These are phyloP conservation scores for Fusarium verticillioides DNA, from an alignment of 2,329 filamentous ascomycete genomes.

Conservation along the genomic window DNA sequence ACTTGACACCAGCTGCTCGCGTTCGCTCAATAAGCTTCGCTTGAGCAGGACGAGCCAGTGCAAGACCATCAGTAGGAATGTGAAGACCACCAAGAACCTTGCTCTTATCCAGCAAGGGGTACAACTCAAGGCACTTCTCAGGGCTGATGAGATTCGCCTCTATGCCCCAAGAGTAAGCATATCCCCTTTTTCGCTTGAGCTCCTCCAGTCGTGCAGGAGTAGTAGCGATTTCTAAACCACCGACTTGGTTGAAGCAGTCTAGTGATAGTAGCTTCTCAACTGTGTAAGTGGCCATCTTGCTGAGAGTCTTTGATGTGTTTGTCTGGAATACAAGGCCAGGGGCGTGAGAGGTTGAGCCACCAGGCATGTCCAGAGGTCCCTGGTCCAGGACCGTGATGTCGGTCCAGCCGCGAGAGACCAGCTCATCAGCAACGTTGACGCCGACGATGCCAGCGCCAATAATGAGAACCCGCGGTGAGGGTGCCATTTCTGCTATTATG, in stretches of 20 bases:
- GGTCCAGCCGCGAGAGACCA: slow-evolving; percentile 69
- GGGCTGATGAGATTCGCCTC: slow-evolving; percentile 62
- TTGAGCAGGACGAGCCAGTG: slow-evolving; percentile 69
- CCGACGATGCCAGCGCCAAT: slow-evolving; percentile 74
- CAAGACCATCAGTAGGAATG: slow-evolving; percentile 70
- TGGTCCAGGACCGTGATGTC: slow-evolving; percentile 74
- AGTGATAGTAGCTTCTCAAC: slow-evolving; percentile 68
- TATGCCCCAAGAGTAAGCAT: slow-evolving; percentile 70
- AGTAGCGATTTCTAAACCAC: slow-evolving; percentile 71
- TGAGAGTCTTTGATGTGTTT: slow-evolving; percentile 67
- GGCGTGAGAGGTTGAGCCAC: slow-evolving; percentile 73
- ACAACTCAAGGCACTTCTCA: slow-evolving; percentile 63
- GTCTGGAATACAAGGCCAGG: slow-evolving; percentile 74
- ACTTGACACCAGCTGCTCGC: slow-evolving; percentile 65
- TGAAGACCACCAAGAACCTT: slow-evolving; percentile 68
- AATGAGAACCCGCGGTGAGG: slow-evolving; percentile 62
- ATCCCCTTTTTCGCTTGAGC: slow-evolving; percentile 71
- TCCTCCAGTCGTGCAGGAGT: slow-evolving; percentile 68
- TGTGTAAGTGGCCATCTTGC: slow-evolving; percentile 68
- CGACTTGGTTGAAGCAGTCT: slow-evolving; percentile 71
- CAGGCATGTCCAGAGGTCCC: slow-evolving; percentile 70
- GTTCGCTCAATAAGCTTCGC: slow-evolving; percentile 70
- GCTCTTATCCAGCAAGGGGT: slow-evolving; percentile 65
- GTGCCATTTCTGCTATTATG: slow-evolving; percentile 23
- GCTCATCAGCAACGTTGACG: slow-evolving; percentile 71